Percentiles rank a stretch among this genome's conserved stretches.
phyloP scores from a whole-genome alignment of 495 filamentous ascomycete species.

The Astrothelium subdiscretum region DNA sequence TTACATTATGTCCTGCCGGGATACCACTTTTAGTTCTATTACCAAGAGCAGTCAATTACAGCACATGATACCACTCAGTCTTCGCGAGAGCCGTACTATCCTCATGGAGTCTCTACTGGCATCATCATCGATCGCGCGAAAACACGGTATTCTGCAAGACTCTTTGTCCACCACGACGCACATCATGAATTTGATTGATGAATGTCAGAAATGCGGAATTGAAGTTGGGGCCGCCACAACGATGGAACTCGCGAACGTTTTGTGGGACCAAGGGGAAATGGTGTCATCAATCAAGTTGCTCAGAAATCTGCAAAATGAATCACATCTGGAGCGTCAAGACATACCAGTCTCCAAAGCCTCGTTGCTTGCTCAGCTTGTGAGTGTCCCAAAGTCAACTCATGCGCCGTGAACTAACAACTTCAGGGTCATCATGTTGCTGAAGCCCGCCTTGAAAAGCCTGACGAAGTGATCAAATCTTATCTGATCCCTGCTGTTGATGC shows the following conservation, averaged over 20 bases:
- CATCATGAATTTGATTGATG: constrained; percentile 57
- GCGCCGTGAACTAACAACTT: constrained; percentile 5
- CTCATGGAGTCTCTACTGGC: constrained; percentile 64
- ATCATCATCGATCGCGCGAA: constrained; percentile 61
- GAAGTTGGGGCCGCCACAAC: constrained; percentile 60
- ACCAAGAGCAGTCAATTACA: constrained; percentile 54
- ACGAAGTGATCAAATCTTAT: constrained; percentile 75
- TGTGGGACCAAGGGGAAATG: constrained; percentile 93
- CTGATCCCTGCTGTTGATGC: constrained; percentile 72
- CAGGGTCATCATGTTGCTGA: constrained; percentile 78
- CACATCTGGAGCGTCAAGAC: constrained; percentile 55
- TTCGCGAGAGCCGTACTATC: constrained; percentile 51
- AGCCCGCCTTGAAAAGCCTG: constrained; percentile 84
- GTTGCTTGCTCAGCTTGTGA: constrained; percentile 72
- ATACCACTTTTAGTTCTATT: constrained; percentile 71
- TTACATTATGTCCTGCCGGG: constrained; percentile 68
- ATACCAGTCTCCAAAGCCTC: constrained; percentile 65
- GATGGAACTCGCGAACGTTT: constrained; percentile 71
- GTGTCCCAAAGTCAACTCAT: constrained; percentile 9
- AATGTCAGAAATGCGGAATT: constrained; percentile 56
- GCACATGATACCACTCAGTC: constrained; percentile 41
- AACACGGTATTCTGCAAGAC: constrained; percentile 71
- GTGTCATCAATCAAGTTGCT: constrained; percentile 84
- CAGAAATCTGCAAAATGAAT: constrained; percentile 52
- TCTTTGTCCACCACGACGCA: constrained; percentile 74